Evolutionary conservation across 257 asterid genomes (phyloP), one percentile per base, ranked within the genome.

Genomic region (Knoxia roxburghii): DNA sequence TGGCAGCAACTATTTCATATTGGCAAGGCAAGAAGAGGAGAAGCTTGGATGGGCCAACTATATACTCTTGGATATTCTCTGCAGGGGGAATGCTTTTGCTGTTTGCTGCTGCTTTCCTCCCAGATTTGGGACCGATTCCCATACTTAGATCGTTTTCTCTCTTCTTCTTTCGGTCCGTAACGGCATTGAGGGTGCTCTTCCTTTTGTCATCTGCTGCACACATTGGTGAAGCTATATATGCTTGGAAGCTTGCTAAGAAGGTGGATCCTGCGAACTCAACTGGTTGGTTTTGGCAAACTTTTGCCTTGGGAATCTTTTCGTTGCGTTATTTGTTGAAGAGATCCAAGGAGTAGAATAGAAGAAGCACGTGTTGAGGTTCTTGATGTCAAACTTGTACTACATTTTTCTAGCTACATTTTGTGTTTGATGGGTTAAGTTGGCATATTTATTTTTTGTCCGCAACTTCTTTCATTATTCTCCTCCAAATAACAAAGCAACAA

Each of bases 271-370:
- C 76, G n/a, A 94, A 94, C 72, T 86, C 97, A 8, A 78, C 67
- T 62, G 96, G 87, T 23, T 94, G 99, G 99, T 83, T 84, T 75
- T 90, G 91, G 96, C 99, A 94, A 81, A 94, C 99, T 57, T 41
- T 65, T 49, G 90, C 83, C 53, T 65, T 93, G 75, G 99, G 99
- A 13, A 14, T 71, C 6, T 88, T 88, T 75, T 94, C 99, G 4
- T 70, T 94, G 76, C 89, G 96, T 58, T 78, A 71, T 55, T 77
- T 94, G 72, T 73, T 83, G 77, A 88, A 77, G 81, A 86, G 90
- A 77, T 87, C 87, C 66, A 73, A 76, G 61, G 48, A 2, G 39
- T 71, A 79, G 74, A 60, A 26, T 10, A 3, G 43, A 71, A 77
- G 74, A 60, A n/a, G 8, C 6, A 27, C 4, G 1, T 43, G 11